Conservation (phyloP, 2,329 filamentous ascomycete species). For the Alternaria sp. region DNA sequence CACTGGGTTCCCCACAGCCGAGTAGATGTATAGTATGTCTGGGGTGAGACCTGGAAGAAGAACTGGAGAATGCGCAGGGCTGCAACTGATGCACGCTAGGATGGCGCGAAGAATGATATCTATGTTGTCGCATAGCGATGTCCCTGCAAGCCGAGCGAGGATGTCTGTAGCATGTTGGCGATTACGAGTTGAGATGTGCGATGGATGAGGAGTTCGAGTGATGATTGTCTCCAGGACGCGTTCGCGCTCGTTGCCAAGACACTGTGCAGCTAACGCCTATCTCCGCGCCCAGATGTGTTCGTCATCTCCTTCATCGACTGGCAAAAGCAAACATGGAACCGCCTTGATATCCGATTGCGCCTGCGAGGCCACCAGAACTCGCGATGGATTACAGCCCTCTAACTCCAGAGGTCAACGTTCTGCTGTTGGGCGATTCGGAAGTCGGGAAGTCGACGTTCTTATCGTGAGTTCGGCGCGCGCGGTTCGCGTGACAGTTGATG, state of each 20-base stretch:
- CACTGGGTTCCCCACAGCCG: background rate
- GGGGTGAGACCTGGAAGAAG: background rate
- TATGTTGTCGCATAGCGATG: background rate
- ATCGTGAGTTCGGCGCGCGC: slow-evolving; percentile 55
- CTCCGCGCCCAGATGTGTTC: slow-evolving; percentile 7
- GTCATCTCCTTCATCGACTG: background rate
- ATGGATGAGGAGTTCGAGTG: background rate
- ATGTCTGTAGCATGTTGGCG: background rate
- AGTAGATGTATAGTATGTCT: background rate
- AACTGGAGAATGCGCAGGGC: background rate
- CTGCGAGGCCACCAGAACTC: background rate
- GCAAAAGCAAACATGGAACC: slow-evolving; percentile 20
- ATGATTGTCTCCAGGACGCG: background rate
- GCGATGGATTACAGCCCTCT: slow-evolving; percentile 27
- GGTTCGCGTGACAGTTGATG: background rate
- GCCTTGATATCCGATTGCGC: slow-evolving; percentile 3
- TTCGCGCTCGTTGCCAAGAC: slow-evolving; percentile 2
- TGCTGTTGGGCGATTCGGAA: slow-evolving; percentile 64
- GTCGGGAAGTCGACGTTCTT: slow-evolving; percentile 69
- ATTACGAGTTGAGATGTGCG: background rate
- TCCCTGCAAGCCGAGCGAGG: background rate
- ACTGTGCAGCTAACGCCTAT: slow-evolving; percentile 10
- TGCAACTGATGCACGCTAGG: background rate
- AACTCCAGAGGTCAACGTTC: slow-evolving; percentile 50
- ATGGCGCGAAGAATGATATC: background rate